Evolutionary conservation across 2,329 filamentous ascomycete genomes (phyloP).

Genomic region (Verticillium nubilum): DNA sequence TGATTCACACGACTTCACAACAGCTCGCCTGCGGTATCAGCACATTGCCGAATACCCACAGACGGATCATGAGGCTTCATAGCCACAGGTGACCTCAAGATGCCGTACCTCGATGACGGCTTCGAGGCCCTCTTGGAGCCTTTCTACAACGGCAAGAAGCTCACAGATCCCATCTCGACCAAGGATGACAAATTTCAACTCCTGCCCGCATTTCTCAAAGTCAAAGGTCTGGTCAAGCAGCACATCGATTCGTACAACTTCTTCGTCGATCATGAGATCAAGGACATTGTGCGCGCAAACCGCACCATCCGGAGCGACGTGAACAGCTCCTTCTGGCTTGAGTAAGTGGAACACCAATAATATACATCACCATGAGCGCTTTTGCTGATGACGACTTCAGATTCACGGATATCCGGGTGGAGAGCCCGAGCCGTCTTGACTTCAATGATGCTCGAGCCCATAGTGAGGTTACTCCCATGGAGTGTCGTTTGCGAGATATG

Average conservation of each 20-base stretch:
- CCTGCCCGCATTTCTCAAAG: conserved; percentile 93
- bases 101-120: conserved; percentile 54
- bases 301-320: conserved; percentile 85
- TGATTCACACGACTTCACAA: neutral
- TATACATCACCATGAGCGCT: neutral
- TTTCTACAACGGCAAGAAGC: conserved; percentile 63
- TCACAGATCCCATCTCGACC: conserved; percentile 59
- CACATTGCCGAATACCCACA: neutral
- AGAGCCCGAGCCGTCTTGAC: conserved; percentile 73
- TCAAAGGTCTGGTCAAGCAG: conserved; percentile 95
- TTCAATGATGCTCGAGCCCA: conserved; percentile 65
- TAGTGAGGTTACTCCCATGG: conserved; percentile 83
- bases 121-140: conserved; percentile 63
- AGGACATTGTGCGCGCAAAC: conserved; percentile 93
- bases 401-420: conserved; percentile 85
- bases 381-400: conserved; percentile 17
- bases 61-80: neutral
- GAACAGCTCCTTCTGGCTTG: conserved; percentile 87
- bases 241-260: conserved; percentile 99
- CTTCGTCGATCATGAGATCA: conserved; percentile 93
- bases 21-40: neutral
- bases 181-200: conserved; percentile 93
- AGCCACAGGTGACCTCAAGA: conserved; percentile 24
- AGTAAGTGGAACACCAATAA: conserved; percentile 33
- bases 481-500: conserved; percentile 92